phyloP scores from a whole-genome alignment of 441 rosid genomes.

The Mallotus repandus region DNA sequence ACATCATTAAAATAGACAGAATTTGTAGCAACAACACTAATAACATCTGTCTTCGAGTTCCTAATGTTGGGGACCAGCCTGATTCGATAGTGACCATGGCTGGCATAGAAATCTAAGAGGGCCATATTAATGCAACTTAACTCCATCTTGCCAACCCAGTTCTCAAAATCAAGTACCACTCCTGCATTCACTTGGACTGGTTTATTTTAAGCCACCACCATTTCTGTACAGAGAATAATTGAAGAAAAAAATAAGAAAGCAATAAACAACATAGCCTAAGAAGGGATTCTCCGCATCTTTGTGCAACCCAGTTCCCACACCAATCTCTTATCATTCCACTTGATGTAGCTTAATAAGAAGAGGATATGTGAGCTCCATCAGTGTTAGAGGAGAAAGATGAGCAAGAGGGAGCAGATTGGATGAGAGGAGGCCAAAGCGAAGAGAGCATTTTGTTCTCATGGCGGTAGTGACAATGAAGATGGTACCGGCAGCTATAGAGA shows the following conservation, averaged over 20 bases:
- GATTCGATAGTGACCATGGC: constrained; percentile 24
- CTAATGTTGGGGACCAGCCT: constrained; percentile 24
- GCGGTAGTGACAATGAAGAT: no score
- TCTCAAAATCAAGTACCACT: constrained; percentile 32
- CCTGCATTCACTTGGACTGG: constrained; percentile 34
- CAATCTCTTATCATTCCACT: no score
- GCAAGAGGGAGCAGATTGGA: no score
- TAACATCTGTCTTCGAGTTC: constrained; percentile 31
- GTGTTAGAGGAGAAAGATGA: no score
- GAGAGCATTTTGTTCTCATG: no score
- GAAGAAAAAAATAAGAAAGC: background rate
- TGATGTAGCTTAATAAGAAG: no score
- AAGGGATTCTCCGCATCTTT: background rate
- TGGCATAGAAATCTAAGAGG: constrained; percentile 33
- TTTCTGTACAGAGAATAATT: background rate
- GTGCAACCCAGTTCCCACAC: no score
- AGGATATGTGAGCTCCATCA: no score
- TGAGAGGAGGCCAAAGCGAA: no score
- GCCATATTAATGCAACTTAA: constrained; percentile 37
- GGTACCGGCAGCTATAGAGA: no score
- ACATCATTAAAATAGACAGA: background rate
- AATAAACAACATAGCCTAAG: background rate
- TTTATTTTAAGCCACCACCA: constrained; percentile 10
- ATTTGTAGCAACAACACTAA: constrained; percentile 38
- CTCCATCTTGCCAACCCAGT: constrained; percentile 23